Conservation (phyloP, 1,284 basidiomycete genomes). For the Marasmius fiardii region DNA sequence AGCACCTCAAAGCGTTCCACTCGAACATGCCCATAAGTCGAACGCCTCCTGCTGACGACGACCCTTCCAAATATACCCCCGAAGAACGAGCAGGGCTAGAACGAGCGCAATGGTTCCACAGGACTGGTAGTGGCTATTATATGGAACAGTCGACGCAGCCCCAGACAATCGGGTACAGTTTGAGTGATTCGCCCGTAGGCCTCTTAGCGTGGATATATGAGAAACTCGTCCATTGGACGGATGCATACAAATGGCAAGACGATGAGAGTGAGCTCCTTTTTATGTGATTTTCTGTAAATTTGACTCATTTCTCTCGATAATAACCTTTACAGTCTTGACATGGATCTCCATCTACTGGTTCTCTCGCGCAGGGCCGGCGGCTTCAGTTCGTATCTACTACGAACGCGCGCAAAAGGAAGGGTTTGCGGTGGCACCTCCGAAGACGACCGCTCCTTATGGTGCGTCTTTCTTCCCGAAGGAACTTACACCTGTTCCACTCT, state of each 20-base stretch:
- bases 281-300: too few species aligned
- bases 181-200: slow-evolving; percentile 41
- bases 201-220: slow-evolving; percentile 29
- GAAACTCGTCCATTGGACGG: too few species aligned
- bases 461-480: slow-evolving; percentile 31
- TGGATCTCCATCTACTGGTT: slow-evolving; percentile 39
- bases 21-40: slow-evolving; percentile 27
- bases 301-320: too few species aligned
- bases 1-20: slow-evolving; percentile 28
- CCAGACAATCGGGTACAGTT: slow-evolving; percentile 36
- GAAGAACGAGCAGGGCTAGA: slow-evolving; percentile 21
- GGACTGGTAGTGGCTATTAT: slow-evolving; percentile 26
- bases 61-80: slow-evolving; percentile 10
- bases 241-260: slow-evolving; percentile 39
- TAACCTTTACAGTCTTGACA: slow-evolving; percentile 29
- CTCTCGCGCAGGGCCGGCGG: slow-evolving; percentile 32
- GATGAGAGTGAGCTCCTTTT: slow-evolving; percentile 23
- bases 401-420: slow-evolving; percentile 19
- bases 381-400: slow-evolving; percentile 34
- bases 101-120: slow-evolving; percentile 16
- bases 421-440: background rate
- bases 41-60: background rate
- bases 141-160: slow-evolving; percentile 29
- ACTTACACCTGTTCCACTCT: background rate
- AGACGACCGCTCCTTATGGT: slow-evolving; percentile 25